Conservation (phyloP, 1,139 yeast genomes). For the Suhomyces wounanorum region DNA sequence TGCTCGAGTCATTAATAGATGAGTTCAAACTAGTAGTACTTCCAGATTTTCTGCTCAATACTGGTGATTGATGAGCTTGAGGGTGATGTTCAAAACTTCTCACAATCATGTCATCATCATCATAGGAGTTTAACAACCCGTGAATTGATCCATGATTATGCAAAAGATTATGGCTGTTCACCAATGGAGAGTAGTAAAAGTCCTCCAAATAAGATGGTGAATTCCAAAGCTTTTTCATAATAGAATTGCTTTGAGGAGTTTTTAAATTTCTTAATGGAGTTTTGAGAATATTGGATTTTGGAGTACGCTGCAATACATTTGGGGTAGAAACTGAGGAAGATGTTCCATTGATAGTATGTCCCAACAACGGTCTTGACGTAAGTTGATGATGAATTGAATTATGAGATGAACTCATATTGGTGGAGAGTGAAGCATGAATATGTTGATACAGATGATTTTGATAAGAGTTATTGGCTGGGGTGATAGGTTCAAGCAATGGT, state of each 20-base stretch:
- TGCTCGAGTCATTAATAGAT: slow-evolving; percentile 16
- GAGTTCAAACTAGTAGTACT: slow-evolving; percentile 10
- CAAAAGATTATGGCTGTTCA: slow-evolving; percentile 28
- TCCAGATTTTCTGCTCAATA: slow-evolving; percentile 11
- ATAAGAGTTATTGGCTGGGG: slow-evolving; percentile 41
- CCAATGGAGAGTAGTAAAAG: slow-evolving; percentile 61
- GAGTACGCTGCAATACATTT: slow-evolving; percentile 23
- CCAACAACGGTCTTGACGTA: slow-evolving; percentile 17
- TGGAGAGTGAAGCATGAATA: slow-evolving; percentile 10
- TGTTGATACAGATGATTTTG: slow-evolving; percentile 24
- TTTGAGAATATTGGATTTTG: slow-evolving; percentile 32
- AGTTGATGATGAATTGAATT: slow-evolving; percentile 13
- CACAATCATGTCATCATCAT: slow-evolving; percentile 59
- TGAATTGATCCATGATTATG: slow-evolving; percentile 8
- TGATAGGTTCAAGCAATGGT: slow-evolving; percentile 60
- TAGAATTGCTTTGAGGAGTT: slow-evolving; percentile 47
- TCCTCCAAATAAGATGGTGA: slow-evolving; percentile 70
- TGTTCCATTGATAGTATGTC: slow-evolving; percentile 10
- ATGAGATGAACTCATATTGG: neutral
- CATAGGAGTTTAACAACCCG: slow-evolving; percentile 40
- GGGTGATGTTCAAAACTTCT: slow-evolving; percentile 42
- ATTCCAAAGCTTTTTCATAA: slow-evolving; percentile 56
- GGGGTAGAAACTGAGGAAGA: slow-evolving; percentile 10
- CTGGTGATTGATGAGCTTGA: slow-evolving; percentile 20
- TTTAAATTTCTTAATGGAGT: slow-evolving; percentile 45